A percentile compares a stretch with the other conserved stretches of the same genome.
phyloP scores from a whole-genome alignment of 2,329 filamentous ascomycete species.

The Hypoxylon sp. region DNA sequence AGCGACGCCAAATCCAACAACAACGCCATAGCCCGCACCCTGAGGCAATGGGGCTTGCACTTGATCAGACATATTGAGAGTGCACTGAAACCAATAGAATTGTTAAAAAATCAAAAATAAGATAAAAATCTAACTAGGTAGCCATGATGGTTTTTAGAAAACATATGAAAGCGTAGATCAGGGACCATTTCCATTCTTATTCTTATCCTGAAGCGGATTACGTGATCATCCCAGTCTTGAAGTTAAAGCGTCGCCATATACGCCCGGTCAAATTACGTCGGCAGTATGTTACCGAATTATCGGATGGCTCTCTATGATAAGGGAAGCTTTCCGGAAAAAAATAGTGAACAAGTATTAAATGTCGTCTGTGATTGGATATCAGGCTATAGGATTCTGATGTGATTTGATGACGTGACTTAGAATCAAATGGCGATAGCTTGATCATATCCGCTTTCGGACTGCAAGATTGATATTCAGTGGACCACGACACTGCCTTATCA shows the following conservation, averaged over 20 bases:
- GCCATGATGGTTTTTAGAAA: not conserved
- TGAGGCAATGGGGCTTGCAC: constrained; percentile 37
- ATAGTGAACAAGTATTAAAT: constrained; percentile 56
- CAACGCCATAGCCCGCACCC: constrained; percentile 47
- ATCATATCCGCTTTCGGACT: constrained; percentile 19
- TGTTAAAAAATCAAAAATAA: not conserved
- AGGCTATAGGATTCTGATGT: constrained; percentile 8
- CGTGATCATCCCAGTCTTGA: constrained; percentile 1
- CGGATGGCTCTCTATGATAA: not conserved
- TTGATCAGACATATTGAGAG: constrained; percentile 11
- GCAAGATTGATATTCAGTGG: not conserved
- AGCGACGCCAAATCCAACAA: constrained; percentile 55
- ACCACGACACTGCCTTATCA: not conserved
- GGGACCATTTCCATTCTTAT: not conserved
- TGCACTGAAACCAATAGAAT: not conserved
- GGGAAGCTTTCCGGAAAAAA: constrained; percentile 26
- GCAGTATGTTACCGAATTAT: constrained; percentile 10
- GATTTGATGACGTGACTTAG: constrained; percentile 23
- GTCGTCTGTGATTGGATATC: constrained; percentile 44
- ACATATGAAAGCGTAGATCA: not conserved
- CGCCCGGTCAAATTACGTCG: not conserved
- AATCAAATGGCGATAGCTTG: constrained; percentile 10
- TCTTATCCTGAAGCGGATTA: constrained; percentile 3
- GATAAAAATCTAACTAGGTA: not conserved
- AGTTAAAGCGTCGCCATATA: not conserved